Base-by-base conservation (phyloP, 192 early-diverging fungal genomes). In the Backusella parvicylindrica region DNA sequence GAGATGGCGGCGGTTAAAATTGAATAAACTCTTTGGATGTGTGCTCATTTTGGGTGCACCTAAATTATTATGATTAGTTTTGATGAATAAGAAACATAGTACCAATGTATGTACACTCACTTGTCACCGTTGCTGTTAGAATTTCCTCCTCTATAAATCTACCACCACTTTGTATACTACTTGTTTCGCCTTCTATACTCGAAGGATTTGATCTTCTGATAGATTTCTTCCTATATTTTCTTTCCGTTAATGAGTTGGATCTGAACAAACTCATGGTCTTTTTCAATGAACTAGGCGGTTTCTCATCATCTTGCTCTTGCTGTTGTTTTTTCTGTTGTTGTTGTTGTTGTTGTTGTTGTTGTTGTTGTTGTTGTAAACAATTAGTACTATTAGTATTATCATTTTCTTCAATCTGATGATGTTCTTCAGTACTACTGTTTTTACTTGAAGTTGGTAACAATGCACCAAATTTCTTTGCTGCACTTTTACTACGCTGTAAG, bases 11-110 rank as follows among this genome's bases (percentile, higher is more conserved):
- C 76, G 70, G 21, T 63, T 69, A n/a, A 76, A 76, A 11, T 64
- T 64, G 18, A 77, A 77, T 3, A 77, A n/a, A 72, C 70, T 72
- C 32, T 77, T 77, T 15, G 76, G 75, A 15, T 71, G 63, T 4
- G 53, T 50, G 28, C 70, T 60, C 8, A 74, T 32, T 8, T 64
- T 66, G 0, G 73, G 73, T 31, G 32, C 18, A 3, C 32, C 33
- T 65, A 6, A 9, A 35, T 15, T 12, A 31, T 15, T 31, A 16
- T 64, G 9, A 63, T 9, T 31, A 56, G 6, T 56, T 11, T n/a
- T n/a, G 1, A 21, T 56, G n/a, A 56, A 31, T 18, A 18, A 6
- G 11, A 30, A 5, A 3, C 23, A n/a, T 56, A n/a, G 2, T 33
- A 31, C 5, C 9, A 0, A 18, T 65, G 12, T 23, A 65, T 32